A percentile compares a stretch with the other conserved stretches of the same genome.
Evolutionary conservation across 306 rosid species (phyloP).

Genomic region (Trifolium fragiferum): DNA sequence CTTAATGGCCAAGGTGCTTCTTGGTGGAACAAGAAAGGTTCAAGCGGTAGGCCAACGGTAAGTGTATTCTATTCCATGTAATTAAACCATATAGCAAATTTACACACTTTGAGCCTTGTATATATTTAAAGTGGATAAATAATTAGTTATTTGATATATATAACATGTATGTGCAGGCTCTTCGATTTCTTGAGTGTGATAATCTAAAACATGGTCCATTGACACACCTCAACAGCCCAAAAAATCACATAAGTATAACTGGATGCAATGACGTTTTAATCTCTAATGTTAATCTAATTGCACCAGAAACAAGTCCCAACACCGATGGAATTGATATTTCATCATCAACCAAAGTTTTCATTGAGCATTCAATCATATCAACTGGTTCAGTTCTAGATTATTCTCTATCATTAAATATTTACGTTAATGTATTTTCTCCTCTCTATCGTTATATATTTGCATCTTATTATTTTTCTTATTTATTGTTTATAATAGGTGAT

Average conservation of each 20-base stretch:
- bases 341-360: background rate
- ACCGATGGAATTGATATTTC: background rate
- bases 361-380: background rate
- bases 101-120: background rate
- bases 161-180: background rate
- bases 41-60: background rate
- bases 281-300: background rate
- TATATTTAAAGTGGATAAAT: too few species aligned
- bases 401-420: too few species aligned
- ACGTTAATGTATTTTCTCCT: too few species aligned
- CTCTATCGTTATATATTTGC: too few species aligned
- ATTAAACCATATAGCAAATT: background rate
- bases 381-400: background rate
- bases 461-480: too few species aligned
- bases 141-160: too few species aligned
- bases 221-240: background rate
- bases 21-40: background rate
- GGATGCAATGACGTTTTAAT: background rate
- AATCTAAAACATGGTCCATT: background rate
- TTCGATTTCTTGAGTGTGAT: background rate
- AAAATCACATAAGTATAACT: background rate
- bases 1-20: background rate
- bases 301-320: background rate
- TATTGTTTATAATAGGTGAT: background rate
- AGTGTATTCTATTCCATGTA: background rate